A percentile compares a stretch with the other conserved stretches of the same genome.
phyloP scores from a whole-genome alignment of 2,329 filamentous ascomycete species.

The Phoma sp. region DNA sequence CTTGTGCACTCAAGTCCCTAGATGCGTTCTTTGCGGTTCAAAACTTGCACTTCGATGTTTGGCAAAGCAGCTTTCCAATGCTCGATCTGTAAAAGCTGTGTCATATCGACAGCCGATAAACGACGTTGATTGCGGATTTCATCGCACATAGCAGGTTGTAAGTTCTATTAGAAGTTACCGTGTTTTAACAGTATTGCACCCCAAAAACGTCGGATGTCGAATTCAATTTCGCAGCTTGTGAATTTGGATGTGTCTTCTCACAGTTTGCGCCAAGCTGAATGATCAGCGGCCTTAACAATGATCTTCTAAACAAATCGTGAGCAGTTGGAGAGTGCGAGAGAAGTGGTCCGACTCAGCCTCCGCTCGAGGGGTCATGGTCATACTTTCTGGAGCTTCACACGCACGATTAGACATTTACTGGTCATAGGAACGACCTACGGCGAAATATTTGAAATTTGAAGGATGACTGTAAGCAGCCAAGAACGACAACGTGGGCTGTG shows the following conservation, averaged over 20 bases:
- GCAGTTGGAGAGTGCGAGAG: too few species aligned
- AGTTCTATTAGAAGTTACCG: too few species aligned
- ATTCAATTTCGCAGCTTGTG: too few species aligned
- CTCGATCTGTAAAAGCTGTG: background rate
- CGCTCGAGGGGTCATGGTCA: background rate
- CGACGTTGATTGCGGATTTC: too few species aligned
- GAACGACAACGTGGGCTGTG: background rate
- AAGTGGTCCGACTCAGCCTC: background rate
- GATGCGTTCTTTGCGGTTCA: background rate
- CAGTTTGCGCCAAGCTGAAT: too few species aligned
- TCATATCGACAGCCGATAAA: too few species aligned
- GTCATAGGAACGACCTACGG: background rate
- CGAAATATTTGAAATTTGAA: background rate
- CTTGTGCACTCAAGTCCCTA: background rate
- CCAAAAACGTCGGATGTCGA: too few species aligned
- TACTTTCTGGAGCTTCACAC: background rate
- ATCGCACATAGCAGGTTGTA: too few species aligned
- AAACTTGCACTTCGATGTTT: background rate
- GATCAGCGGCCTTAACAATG: too few species aligned
- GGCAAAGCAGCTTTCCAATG: background rate
- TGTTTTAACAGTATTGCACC: too few species aligned
- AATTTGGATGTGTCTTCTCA: too few species aligned
- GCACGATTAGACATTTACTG: background rate
- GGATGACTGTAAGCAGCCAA: constrained; percentile 1
- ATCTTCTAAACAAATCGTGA: too few species aligned